Conservation (phyloP, 2,329 filamentous ascomycete species). For the Fusarium gaditjirri region DNA sequence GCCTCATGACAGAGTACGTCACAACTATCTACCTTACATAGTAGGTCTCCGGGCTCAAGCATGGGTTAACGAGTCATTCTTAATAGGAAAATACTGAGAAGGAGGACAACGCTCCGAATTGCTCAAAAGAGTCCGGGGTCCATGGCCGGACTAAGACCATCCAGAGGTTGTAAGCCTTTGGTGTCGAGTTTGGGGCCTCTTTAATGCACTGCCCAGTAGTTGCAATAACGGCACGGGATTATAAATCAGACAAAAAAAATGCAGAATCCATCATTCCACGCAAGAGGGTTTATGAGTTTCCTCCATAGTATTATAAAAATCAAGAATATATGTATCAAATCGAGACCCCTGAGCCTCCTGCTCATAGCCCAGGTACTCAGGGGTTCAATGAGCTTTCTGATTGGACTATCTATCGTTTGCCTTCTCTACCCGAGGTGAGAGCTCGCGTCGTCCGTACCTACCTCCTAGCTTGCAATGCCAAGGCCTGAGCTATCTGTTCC, state of each 20-base stretch:
- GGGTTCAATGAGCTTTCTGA: slow-evolving; percentile 14
- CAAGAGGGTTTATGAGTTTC: background rate
- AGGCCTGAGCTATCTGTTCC: slow-evolving; percentile 14
- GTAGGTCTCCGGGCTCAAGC: background rate
- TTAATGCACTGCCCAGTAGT: background rate
- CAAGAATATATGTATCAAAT: background rate
- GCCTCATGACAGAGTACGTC: background rate
- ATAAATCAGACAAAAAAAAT: background rate
- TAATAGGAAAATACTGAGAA: slow-evolving; percentile 30
- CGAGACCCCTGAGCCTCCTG: background rate
- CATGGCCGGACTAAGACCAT: background rate
- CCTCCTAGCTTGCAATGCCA: background rate
- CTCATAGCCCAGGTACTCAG: slow-evolving; percentile 8
- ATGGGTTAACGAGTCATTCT: background rate
- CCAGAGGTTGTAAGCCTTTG: slow-evolving; percentile 14
- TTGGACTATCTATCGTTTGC: slow-evolving; percentile 9
- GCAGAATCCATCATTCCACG: too few species aligned
- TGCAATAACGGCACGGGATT: background rate
- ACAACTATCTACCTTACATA: background rate
- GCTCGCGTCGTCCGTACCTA: background rate
- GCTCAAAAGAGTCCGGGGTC: slow-evolving; percentile 27
- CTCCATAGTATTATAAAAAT: background rate
- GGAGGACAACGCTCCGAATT: slow-evolving; percentile 8
- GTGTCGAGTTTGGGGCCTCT: background rate
- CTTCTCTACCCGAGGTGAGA: slow-evolving; percentile 5